These are phyloP conservation scores for Cercospora canescens DNA, from an alignment of 2,329 filamentous ascomycete species.

Conservation along the genomic window DNA sequence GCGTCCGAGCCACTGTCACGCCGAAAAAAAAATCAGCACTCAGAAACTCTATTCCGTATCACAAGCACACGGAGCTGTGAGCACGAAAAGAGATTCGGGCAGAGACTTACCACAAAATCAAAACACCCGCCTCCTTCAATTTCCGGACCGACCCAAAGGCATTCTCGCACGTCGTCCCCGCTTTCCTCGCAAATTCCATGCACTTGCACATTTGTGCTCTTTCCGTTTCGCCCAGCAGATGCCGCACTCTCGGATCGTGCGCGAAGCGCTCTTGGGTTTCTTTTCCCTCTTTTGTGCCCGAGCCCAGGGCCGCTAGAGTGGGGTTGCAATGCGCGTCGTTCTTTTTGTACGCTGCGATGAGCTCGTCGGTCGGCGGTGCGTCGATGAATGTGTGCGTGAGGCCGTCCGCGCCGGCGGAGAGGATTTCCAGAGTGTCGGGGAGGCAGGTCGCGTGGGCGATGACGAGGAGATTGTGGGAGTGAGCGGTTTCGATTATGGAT, in stretches of 20 bases:
- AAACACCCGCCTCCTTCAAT: constrained; percentile 42
- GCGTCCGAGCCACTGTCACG: constrained; percentile 43
- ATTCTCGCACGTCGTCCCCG: constrained; percentile 39
- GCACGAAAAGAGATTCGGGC: neutral
- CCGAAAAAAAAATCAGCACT: neutral
- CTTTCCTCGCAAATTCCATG: constrained; percentile 39
- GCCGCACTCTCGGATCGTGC: constrained; percentile 40
- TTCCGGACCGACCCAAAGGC: constrained; percentile 45
- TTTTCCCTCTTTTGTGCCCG: constrained; percentile 43
- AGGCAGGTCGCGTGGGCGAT: constrained; percentile 45
- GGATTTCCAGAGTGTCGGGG: constrained; percentile 44
- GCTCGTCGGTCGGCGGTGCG: constrained; percentile 38
- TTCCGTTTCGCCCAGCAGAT: constrained; percentile 37
- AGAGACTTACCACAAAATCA: constrained; percentile 42
- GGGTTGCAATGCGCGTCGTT: constrained; percentile 47
- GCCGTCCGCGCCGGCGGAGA: constrained; percentile 45
- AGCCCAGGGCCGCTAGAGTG: constrained; percentile 43
- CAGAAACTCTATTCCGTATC: neutral
- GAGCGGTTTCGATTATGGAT: constrained; percentile 45
- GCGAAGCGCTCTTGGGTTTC: constrained; percentile 42
- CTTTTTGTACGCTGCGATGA: constrained; percentile 45
- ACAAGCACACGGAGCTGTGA: too few species aligned
- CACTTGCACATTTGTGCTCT: constrained; percentile 42
- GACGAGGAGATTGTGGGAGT: constrained; percentile 38
- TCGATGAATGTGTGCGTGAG: constrained; percentile 48